phyloP scores from a whole-genome alignment of 768 basidiomycete genomes.

The Gymnopilus junonius region DNA sequence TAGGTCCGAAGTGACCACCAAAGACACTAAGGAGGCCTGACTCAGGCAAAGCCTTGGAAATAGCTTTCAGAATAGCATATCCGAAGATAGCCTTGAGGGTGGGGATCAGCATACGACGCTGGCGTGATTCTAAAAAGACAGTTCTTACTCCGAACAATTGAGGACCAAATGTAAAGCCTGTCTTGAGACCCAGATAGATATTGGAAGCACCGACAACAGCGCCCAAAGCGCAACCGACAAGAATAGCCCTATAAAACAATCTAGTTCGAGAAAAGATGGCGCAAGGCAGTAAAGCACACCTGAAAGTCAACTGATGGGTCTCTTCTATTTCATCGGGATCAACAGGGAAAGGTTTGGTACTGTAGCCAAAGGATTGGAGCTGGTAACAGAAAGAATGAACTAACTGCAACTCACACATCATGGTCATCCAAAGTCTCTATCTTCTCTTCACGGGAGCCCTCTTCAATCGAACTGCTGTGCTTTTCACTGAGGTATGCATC shows the following conservation, averaged over 20 bases:
- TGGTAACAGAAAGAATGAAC: not conserved
- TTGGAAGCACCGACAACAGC: conserved; percentile 63
- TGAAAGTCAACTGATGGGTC: conserved; percentile 55
- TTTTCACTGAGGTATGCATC: conserved; percentile 32
- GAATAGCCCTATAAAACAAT: conserved; percentile 39
- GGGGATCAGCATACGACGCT: not conserved
- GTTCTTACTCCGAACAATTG: conserved; percentile 60
- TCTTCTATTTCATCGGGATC: conserved; percentile 52
- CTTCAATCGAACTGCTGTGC: conserved; percentile 19
- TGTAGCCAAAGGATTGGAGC: conserved; percentile 13
- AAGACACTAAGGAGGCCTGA: conserved; percentile 49
- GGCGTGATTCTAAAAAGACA: conserved; percentile 4
- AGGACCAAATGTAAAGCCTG: conserved; percentile 69
- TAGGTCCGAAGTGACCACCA: conserved; percentile 64
- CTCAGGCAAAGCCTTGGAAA: conserved; percentile 53
- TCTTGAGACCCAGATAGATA: conserved; percentile 72
- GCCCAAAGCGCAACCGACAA: conserved; percentile 56
- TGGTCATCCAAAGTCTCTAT: conserved; percentile 37
- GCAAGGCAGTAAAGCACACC: conserved; percentile 26
- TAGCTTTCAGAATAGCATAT: conserved; percentile 61
- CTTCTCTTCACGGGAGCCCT: conserved; percentile 24
- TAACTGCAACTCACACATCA: conserved; percentile 37
- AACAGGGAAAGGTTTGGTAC: conserved; percentile 56
- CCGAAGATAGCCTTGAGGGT: conserved; percentile 52
- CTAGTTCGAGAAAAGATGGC: not conserved